Evolutionary conservation across 2,329 filamentous ascomycete genomes (phyloP).

Genomic region (Dryadomyces quercivorus): DNA sequence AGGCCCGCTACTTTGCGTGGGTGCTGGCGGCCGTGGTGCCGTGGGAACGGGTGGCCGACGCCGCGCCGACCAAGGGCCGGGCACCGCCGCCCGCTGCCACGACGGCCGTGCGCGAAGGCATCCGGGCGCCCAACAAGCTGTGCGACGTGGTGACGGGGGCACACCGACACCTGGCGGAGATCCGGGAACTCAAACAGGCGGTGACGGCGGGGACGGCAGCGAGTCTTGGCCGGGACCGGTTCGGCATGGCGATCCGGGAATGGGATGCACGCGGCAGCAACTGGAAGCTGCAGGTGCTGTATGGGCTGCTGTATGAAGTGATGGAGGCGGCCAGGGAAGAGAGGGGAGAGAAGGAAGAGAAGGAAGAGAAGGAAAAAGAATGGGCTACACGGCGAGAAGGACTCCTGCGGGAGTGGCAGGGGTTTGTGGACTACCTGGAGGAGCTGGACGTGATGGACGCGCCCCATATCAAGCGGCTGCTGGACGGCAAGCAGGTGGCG

Average conservation of each 20-base stretch:
- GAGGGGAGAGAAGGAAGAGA: background rate
- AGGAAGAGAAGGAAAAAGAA: constrained; percentile 7
- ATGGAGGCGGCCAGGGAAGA: constrained; percentile 16
- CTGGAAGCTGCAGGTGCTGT: constrained; percentile 62
- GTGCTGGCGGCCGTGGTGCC: constrained; percentile 62
- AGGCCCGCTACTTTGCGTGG: constrained; percentile 66
- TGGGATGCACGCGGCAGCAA: constrained; percentile 53
- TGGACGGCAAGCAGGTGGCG: constrained; percentile 66
- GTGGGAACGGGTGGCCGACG: constrained; percentile 44
- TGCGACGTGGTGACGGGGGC: constrained; percentile 42
- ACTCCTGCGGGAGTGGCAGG: constrained; percentile 38
- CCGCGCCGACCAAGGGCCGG: background rate
- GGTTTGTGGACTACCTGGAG: constrained; percentile 41
- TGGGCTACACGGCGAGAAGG: constrained; percentile 20
- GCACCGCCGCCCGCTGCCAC: constrained; percentile 44
- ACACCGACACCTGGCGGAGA: constrained; percentile 11
- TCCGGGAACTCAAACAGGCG: constrained; percentile 32
- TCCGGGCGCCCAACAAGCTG: constrained; percentile 68
- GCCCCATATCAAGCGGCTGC: constrained; percentile 44
- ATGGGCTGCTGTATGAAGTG: constrained; percentile 53
- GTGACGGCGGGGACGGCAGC: constrained; percentile 30
- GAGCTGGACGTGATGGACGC: constrained; percentile 45
- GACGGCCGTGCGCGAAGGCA: constrained; percentile 60
- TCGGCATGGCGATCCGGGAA: constrained; percentile 62
- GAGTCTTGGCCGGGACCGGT: constrained; percentile 42